phyloP scores from a whole-genome alignment of 2,329 filamentous ascomycete genomes.

The Fusarium xylarioides region DNA sequence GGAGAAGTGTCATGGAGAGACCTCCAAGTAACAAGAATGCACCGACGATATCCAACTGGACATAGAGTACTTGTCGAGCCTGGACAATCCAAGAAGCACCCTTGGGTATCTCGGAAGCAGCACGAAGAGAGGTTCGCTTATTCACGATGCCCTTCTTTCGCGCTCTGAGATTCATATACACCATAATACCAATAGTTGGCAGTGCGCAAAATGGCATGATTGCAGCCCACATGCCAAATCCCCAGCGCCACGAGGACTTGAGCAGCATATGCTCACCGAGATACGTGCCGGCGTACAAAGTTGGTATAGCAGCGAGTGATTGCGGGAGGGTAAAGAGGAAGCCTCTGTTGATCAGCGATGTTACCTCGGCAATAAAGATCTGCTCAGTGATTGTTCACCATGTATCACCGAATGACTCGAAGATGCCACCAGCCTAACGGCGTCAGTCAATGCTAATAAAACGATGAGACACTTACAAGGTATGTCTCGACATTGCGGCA shows the following conservation, averaged over 20 bases:
- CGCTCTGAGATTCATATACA: not conserved
- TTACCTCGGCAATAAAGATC: slow-evolving; percentile 24
- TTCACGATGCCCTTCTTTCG: not conserved
- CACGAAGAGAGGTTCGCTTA: not conserved
- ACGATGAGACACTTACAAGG: not conserved
- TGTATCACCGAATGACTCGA: slow-evolving; percentile 16
- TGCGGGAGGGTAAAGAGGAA: slow-evolving; percentile 11
- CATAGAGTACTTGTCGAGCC: not conserved
- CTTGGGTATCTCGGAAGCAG: not conserved
- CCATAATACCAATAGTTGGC: not conserved
- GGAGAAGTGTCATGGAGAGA: slow-evolving; percentile 17
- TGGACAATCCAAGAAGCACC: not conserved
- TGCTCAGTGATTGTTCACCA: slow-evolving; percentile 27
- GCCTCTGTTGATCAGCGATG: slow-evolving; percentile 16
- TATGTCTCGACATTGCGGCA: slow-evolving; percentile 19
- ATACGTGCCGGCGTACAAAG: slow-evolving; percentile 20
- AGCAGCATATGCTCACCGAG: slow-evolving; percentile 22
- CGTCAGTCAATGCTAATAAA: accelerated
- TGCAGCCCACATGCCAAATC: slow-evolving; percentile 24
- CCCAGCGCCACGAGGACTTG: slow-evolving; percentile 14
- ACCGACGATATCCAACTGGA: slow-evolving; percentile 7
- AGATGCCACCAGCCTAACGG: slow-evolving; percentile 14
- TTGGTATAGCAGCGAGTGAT: slow-evolving; percentile 16
- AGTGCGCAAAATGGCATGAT: slow-evolving; percentile 7
- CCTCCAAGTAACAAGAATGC: slow-evolving; percentile 9